A percentile compares a stretch with the other conserved stretches of the same genome.
phyloP scores from a whole-genome alignment of 768 basidiomycete species.

The Podaxis rugospora region DNA sequence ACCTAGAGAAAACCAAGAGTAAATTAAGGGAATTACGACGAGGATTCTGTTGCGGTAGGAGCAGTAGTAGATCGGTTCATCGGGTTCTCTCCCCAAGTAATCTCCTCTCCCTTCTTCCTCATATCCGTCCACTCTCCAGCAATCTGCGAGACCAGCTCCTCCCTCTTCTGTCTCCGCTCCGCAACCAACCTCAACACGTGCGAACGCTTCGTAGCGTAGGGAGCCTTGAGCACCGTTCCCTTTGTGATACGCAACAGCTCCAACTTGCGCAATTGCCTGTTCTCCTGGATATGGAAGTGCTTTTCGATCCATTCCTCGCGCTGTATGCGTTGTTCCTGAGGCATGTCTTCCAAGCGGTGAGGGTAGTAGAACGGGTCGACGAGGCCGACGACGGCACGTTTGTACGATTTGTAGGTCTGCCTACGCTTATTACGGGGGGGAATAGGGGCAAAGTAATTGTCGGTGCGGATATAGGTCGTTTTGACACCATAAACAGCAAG shows the following conservation, averaged over 20 bases:
- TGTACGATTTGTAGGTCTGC: slow-evolving; percentile 61
- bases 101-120: slow-evolving; percentile 26
- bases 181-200: slow-evolving; percentile 40
- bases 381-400: slow-evolving; percentile 88
- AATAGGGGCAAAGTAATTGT: slow-evolving; percentile 72
- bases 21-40: slow-evolving; percentile 2
- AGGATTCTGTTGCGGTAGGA: background rate
- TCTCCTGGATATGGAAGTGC: slow-evolving; percentile 46
- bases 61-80: background rate
- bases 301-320: slow-evolving; percentile 62
- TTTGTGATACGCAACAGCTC: slow-evolving; percentile 35
- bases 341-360: slow-evolving; percentile 74
- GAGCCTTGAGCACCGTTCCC: slow-evolving; percentile 33
- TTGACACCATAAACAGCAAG: slow-evolving; percentile 80
- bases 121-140: slow-evolving; percentile 30
- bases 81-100: slow-evolving; percentile 15
- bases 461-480: slow-evolving; percentile 94
- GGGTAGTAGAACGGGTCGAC: slow-evolving; percentile 95
- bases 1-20: background rate
- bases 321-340: slow-evolving; percentile 42
- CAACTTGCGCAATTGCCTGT: slow-evolving; percentile 30
- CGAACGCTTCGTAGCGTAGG: slow-evolving; percentile 40
- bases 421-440: slow-evolving; percentile 24
- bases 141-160: slow-evolving; percentile 31
- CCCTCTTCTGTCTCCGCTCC: slow-evolving; percentile 36